Conservation (phyloP, 2,329 filamentous ascomycete genomes). For the Coniochaeta pulveracea region DNA sequence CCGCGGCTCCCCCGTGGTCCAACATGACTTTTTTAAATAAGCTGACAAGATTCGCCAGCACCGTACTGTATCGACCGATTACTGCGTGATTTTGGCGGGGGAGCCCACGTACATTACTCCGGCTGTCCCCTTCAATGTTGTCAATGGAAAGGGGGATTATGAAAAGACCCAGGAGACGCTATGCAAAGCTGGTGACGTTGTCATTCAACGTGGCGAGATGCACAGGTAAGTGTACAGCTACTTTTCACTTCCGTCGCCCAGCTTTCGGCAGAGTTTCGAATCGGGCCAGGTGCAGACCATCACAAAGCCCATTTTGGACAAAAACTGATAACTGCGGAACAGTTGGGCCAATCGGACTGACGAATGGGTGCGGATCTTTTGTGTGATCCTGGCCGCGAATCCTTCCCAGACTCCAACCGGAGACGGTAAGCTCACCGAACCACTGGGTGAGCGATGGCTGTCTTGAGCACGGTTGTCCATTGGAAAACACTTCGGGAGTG, state of each 20-base stretch:
- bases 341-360: constrained; percentile 14
- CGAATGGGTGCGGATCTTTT: constrained; percentile 15
- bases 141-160: constrained; percentile 16
- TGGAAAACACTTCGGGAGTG: neutral
- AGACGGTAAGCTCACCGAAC: neutral
- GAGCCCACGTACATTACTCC: constrained; percentile 18
- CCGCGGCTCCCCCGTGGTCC: too few species aligned
- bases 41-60: constrained; percentile 12
- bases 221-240: constrained; percentile 21
- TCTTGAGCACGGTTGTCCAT: neutral
- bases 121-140: constrained; percentile 11
- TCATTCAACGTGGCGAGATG: constrained; percentile 18
- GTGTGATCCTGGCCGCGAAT: constrained; percentile 13
- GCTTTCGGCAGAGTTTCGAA: too few species aligned
- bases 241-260: too few species aligned
- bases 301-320: neutral
- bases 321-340: neutral
- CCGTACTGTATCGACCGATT: constrained; percentile 20
- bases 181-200: constrained; percentile 16
- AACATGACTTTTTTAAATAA: neutral
- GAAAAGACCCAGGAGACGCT: constrained; percentile 15
- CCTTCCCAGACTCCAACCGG: constrained; percentile 13
- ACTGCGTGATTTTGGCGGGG: constrained; percentile 17
- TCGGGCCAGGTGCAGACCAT: too few species aligned
- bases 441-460: constrained; percentile 3